These are phyloP conservation scores for Cercospora sojina DNA, from an alignment of 2,329 filamentous ascomycete genomes.

Conservation along the genomic window DNA sequence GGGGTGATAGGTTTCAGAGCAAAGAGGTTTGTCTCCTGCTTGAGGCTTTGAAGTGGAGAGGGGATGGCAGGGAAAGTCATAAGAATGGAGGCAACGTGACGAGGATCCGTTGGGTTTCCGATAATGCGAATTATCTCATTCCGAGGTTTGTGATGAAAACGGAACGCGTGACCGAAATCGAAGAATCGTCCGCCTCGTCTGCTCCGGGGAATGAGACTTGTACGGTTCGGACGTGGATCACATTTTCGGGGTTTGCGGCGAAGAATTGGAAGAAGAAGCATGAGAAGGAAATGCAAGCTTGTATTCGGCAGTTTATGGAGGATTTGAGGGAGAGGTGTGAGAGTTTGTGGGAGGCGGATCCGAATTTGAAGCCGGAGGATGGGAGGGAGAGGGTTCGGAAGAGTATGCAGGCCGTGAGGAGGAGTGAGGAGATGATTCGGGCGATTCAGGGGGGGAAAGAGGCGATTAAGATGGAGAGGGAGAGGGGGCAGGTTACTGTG, in stretches of 20 bases:
- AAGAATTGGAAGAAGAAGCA: conserved; percentile 47
- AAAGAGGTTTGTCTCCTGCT: conserved; percentile 41
- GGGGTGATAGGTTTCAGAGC: conserved; percentile 27
- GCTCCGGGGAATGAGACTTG: conserved; percentile 33
- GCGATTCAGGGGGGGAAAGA: conserved; percentile 2
- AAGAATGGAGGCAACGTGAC: conserved; percentile 32
- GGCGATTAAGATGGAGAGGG: conserved; percentile 7
- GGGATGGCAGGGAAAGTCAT: conserved; percentile 22
- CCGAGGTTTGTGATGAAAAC: conserved; percentile 41
- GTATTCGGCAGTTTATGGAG: conserved; percentile 12
- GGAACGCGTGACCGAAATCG: conserved; percentile 51
- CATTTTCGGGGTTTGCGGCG: conserved; percentile 44
- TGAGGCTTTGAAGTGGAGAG: conserved; percentile 33
- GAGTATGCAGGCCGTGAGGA: conserved; percentile 15
- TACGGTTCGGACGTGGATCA: conserved; percentile 48
- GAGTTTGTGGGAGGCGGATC: conserved; percentile 10
- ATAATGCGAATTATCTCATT: conserved; percentile 34
- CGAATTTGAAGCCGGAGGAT: conserved; percentile 8
- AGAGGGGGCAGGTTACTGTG: not conserved
- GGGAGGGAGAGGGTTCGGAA: conserved; percentile 13
- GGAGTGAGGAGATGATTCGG: conserved; percentile 9
- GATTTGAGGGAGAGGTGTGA: conserved; percentile 16
- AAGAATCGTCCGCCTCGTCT: conserved; percentile 28
- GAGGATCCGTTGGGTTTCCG: conserved; percentile 34
- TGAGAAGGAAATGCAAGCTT: conserved; percentile 37